These are phyloP conservation scores for Diplodia sapinea DNA, from an alignment of 2,329 filamentous ascomycete genomes.

Conservation along the genomic window DNA sequence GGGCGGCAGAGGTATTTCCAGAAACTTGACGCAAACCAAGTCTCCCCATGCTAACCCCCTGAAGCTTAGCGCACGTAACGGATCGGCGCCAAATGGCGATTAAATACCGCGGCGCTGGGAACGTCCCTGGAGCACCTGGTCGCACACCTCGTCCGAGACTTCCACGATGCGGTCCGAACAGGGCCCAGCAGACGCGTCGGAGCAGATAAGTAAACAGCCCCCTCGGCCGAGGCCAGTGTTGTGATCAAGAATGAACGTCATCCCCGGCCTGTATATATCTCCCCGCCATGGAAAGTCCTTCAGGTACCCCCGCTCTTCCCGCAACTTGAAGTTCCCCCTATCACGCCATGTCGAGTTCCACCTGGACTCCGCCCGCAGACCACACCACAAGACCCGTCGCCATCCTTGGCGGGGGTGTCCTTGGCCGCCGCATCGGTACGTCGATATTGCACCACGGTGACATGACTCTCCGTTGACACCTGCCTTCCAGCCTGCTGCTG, in stretches of 20 bases:
- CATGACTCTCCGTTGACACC: not conserved
- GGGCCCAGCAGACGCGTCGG: not conserved
- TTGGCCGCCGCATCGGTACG: constrained; percentile 34
- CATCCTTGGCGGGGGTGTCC: constrained; percentile 36
- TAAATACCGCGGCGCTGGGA: not conserved
- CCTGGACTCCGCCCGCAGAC: constrained; percentile 11
- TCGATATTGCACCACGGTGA: not conserved
- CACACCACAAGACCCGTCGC: constrained; percentile 36
- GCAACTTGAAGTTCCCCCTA: not conserved
- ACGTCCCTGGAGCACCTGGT: not conserved
- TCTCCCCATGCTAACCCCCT: not conserved
- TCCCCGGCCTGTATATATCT: not conserved
- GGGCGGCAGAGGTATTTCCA: constrained; percentile 2
- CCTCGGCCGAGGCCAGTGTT: not conserved
- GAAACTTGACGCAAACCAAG: not conserved
- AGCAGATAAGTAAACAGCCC: not conserved
- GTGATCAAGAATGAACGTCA: not conserved
- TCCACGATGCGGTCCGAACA: not conserved
- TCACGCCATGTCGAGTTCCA: not conserved
- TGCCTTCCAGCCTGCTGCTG: constrained; percentile 37
- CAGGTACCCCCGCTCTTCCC: not conserved
- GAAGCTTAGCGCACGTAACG: not conserved
- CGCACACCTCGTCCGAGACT: not conserved
- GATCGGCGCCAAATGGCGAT: not conserved
- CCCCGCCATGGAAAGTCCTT: not conserved